Conservation (phyloP, 2,329 filamentous ascomycete species). For the Nigrospora oryzae region DNA sequence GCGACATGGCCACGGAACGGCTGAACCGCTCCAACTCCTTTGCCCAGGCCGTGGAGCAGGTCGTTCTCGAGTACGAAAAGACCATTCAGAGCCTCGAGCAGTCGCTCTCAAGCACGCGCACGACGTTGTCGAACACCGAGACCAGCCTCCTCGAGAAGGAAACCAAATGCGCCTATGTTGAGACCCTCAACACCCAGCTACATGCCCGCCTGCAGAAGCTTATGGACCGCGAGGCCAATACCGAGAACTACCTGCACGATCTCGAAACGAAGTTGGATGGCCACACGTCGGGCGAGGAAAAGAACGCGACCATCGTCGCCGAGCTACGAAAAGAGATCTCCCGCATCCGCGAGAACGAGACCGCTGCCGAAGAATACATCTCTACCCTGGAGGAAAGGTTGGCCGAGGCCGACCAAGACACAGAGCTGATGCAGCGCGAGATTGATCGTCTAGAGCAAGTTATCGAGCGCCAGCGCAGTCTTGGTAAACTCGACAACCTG, state of each 20-base stretch:
- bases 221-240: conserved; percentile 82
- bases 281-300: conserved; percentile 85
- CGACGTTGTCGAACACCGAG: conserved; percentile 76
- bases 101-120: conserved; percentile 80
- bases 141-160: conserved; percentile 86
- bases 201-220: conserved; percentile 87
- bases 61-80: conserved; percentile 96
- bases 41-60: conserved; percentile 89
- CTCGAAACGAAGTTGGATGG: conserved; percentile 86
- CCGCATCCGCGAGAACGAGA: conserved; percentile 81
- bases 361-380: conserved; percentile 90
- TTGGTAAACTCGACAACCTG: conserved; percentile 89
- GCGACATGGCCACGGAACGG: conserved; percentile 75
- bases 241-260: conserved; percentile 87
- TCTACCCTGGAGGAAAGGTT: conserved; percentile 92
- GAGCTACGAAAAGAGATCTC: conserved; percentile 89
- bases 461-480: conserved; percentile 86
- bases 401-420: conserved; percentile 91
- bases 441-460: conserved; percentile 92
- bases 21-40: conserved; percentile 94
- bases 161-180: conserved; percentile 84
- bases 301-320: conserved; percentile 74
- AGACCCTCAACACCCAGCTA: conserved; percentile 85
- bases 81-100: conserved; percentile 92
- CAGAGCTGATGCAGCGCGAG: conserved; percentile 94